A percentile compares a stretch with the other conserved stretches of the same genome.
phyloP scores from a whole-genome alignment of 371 early-diverging fungal genomes.

The Rhizomucor miehei region DNA sequence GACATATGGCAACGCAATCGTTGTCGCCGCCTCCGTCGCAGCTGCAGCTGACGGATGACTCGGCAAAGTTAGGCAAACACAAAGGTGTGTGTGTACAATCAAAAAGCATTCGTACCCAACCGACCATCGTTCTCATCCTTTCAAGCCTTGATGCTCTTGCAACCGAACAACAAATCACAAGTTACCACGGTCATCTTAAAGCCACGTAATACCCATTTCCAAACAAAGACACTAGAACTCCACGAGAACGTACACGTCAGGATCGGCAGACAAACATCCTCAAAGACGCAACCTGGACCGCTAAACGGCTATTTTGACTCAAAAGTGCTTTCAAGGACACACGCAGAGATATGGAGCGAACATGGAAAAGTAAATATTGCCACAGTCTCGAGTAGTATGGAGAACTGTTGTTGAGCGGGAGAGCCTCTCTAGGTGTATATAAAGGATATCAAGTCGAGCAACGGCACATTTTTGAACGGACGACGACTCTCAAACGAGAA shows the following conservation, averaged over 20 bases:
- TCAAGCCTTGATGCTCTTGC: not conserved
- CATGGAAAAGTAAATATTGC: slow-evolving; percentile 54
- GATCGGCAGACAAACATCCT: slow-evolving; percentile 75
- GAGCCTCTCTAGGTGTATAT: slow-evolving; percentile 53
- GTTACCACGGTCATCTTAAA: slow-evolving; percentile 51
- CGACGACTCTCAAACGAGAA: slow-evolving; percentile 70
- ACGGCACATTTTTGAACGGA: slow-evolving; percentile 88
- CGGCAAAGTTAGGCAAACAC: not conserved
- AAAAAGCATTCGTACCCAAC: not conserved
- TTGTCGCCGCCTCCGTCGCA: not conserved
- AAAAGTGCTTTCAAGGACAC: slow-evolving; percentile 80
- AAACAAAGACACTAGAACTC: slow-evolving; percentile 63
- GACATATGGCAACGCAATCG: slow-evolving; percentile 2
- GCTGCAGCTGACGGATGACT: not conserved
- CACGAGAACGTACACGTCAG: slow-evolving; percentile 52
- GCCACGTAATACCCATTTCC: slow-evolving; percentile 60
- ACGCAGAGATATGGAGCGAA: slow-evolving; percentile 82
- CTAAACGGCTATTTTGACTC: slow-evolving; percentile 85
- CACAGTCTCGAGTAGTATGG: not conserved
- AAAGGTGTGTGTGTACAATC: not conserved
- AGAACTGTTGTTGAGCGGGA: not conserved
- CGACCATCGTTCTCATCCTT: not conserved
- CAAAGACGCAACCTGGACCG: slow-evolving; percentile 61
- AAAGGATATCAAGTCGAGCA: slow-evolving; percentile 79
- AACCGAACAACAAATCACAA: slow-evolving; percentile 1